Evolutionary conservation across 306 rosid species (phyloP).

Genomic region (Trifolium subterraneum): DNA sequence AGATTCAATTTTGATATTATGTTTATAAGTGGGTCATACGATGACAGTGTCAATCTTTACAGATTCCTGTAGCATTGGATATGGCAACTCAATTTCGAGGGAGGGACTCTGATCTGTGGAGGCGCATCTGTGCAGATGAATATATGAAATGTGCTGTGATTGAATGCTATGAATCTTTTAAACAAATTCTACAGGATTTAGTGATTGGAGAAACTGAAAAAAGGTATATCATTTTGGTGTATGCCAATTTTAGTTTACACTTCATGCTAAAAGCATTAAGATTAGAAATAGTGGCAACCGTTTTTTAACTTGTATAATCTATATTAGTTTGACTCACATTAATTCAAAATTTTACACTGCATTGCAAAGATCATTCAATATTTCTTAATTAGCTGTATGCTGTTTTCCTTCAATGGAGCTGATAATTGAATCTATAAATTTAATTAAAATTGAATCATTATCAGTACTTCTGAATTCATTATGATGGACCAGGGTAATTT

Average conservation of each 20-base stretch:
- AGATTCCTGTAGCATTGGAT: slow-evolving; percentile 95
- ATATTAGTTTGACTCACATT: slow-evolving; percentile 17
- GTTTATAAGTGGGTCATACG: slow-evolving; percentile 34
- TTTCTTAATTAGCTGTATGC: slow-evolving; percentile 24
- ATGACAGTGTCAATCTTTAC: slow-evolving; percentile 53
- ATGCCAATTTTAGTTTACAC: slow-evolving; percentile 34
- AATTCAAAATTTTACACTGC: slow-evolving; percentile 36
- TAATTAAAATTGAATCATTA: slow-evolving; percentile 35
- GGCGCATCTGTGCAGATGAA: slow-evolving; percentile 92
- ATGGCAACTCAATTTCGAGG: slow-evolving; percentile 92
- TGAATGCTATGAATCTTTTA: slow-evolving; percentile 91
- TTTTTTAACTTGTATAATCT: slow-evolving; percentile 26
- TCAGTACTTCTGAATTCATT: slow-evolving; percentile 46
- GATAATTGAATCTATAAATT: slow-evolving; percentile 35
- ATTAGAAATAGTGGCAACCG: slow-evolving; percentile 23
- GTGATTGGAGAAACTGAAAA: slow-evolving; percentile 88
- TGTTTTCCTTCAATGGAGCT: slow-evolving; percentile 29
- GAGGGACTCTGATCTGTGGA: slow-evolving; percentile 93
- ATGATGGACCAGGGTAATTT: slow-evolving; percentile 76
- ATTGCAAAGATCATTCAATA: slow-evolving; percentile 1
- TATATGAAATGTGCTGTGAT: slow-evolving; percentile 96
- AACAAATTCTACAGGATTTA: slow-evolving; percentile 68
- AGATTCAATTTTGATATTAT: slow-evolving; percentile 38
- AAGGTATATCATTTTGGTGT: slow-evolving; percentile 56
- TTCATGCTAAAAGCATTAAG: slow-evolving; percentile 34